A percentile compares a stretch with the other conserved stretches of the same genome.
These are phyloP conservation scores for Myriosclerotinia curreyana DNA, from an alignment of 2,329 filamentous ascomycete species.

Conservation along the genomic window DNA sequence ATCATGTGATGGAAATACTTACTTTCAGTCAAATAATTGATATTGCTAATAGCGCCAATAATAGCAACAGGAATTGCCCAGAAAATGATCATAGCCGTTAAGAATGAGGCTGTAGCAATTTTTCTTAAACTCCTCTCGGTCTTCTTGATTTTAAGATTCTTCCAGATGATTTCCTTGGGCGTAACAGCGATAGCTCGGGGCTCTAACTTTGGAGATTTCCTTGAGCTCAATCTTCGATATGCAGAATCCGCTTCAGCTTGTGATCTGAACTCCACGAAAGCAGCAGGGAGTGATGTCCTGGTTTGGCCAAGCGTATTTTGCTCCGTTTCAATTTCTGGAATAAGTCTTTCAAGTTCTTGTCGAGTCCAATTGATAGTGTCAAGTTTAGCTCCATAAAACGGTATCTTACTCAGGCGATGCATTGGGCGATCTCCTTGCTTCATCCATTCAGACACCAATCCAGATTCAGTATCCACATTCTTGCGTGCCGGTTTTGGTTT, in stretches of 20 bases:
- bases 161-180: constrained; percentile 84
- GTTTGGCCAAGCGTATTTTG: constrained; percentile 57
- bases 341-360: constrained; percentile 70
- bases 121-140: constrained; percentile 74
- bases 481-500: constrained; percentile 41
- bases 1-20: constrained; percentile 19
- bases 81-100: constrained; percentile 78
- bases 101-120: constrained; percentile 63
- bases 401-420: constrained; percentile 67
- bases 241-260: constrained; percentile 82
- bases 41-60: constrained; percentile 82
- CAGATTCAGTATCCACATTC: constrained; percentile 63
- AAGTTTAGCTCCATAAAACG: constrained; percentile 78
- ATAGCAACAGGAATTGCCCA: constrained; percentile 74
- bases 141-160: constrained; percentile 76
- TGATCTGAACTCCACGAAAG: constrained; percentile 84
- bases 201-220: constrained; percentile 74
- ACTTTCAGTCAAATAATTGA: constrained; percentile 60
- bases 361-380: constrained; percentile 92
- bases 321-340: constrained; percentile 64
- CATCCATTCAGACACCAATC: constrained; percentile 68
- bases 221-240: constrained; percentile 79
- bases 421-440: constrained; percentile 69
- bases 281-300: constrained; percentile 54
- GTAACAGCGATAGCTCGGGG: constrained; percentile 78